Conservation (phyloP, 805 yeast genomes). For the Candida glaebosa region DNA sequence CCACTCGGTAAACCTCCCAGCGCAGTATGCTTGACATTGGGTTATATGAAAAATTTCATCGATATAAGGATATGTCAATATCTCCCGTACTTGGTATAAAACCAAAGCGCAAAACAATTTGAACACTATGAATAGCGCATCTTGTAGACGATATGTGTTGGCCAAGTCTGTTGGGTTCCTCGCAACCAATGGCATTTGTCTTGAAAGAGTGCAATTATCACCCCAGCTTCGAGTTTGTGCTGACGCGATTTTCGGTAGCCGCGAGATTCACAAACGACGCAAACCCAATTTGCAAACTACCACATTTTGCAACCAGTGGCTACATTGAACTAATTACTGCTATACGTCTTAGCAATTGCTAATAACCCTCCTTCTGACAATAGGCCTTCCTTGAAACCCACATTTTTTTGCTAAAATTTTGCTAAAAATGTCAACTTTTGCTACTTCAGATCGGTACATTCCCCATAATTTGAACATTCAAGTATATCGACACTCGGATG, state of each 20-base stretch:
- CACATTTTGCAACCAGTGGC: background rate
- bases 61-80: constrained; percentile 36
- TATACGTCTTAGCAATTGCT: background rate
- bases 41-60: constrained; percentile 87
- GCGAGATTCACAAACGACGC: background rate
- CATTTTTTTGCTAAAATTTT: background rate
- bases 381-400: background rate
- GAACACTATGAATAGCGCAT: constrained; percentile 6
- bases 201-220: background rate
- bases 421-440: background rate
- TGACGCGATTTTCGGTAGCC: background rate
- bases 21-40: constrained; percentile 69
- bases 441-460: constrained; percentile 11
- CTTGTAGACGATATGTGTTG: background rate
- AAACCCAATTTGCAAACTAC: background rate
- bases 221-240: background rate
- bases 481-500: background rate
- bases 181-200: constrained; percentile 2
- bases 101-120: constrained; percentile 12
- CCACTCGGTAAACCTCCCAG: constrained; percentile 65
- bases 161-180: background rate
- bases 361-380: background rate
- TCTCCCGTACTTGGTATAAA: constrained; percentile 15
- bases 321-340: background rate
- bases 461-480: constrained; percentile 7